Base-by-base conservation (phyloP, 2,329 filamentous ascomycete genomes). In the Cercospora beticola region DNA sequence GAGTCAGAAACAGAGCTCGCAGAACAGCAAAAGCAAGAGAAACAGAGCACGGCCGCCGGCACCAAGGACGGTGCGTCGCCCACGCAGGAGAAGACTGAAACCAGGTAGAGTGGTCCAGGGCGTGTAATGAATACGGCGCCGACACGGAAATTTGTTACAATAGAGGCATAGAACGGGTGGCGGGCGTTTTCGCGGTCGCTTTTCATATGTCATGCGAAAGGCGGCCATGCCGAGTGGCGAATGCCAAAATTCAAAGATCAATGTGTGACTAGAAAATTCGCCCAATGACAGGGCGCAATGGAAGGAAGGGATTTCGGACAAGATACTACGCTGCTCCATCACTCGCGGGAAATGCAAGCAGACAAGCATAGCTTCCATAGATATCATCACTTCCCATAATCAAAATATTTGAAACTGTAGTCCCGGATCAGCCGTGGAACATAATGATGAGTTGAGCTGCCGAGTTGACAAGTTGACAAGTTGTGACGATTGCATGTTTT, bases 1-100 rank as follows among this genome's bases (percentile, higher is more conserved):
- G 74, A 75, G 36, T 68, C 68, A 21, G 73, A 76, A 59, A 63
- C 63, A 21, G 74, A 77, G 26, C 65, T 74, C 8, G 70, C 72
- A 33, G 60, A 49, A 31, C 72, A 72, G 59, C 72, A 72, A 58
- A 64, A 54, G 49, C 54, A 46, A 31, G 18, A 21, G 12, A 14
- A 54, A 64, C 28, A 64, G 54, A 56, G 52, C 23, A 30, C 59
- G 16, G 36, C 33, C 36, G 21, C 31, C 36, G 31, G 46, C 43
- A 26, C 28, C 16, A 43, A 28, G 30, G 23, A 58, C 26, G 54
- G 26, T 9, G 54, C 46, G 6, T 21, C 61, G 9, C 23, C 61
- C 14, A 31, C 28, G 21, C 49, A 58, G 33, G 49, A 57, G 49
- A 57, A 58, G 31, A n/a, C 31, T 21, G 49, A 43, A 33, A 28